Evolutionary conservation across 2,329 filamentous ascomycete genomes (phyloP).

Genomic region (Xylaria sp.): DNA sequence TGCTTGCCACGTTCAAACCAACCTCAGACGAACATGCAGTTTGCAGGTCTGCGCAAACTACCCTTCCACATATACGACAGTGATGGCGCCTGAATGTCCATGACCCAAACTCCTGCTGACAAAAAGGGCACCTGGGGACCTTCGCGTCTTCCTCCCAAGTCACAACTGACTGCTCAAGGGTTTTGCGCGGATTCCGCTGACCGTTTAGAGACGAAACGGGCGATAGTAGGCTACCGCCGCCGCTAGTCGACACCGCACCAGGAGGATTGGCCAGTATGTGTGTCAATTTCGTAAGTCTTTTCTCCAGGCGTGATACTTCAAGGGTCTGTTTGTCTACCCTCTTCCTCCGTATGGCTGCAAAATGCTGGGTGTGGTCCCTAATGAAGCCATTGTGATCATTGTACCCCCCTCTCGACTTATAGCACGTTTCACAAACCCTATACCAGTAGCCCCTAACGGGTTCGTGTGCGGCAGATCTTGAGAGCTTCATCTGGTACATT

Average conservation of each 20-base stretch:
- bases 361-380: slow-evolving; percentile 77
- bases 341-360: slow-evolving; percentile 76
- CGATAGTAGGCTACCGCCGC: slow-evolving; percentile 65
- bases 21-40: slow-evolving; percentile 89
- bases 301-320: slow-evolving; percentile 90
- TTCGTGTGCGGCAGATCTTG: slow-evolving; percentile 87
- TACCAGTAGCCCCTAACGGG: slow-evolving; percentile 93
- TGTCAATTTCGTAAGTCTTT: slow-evolving; percentile 89
- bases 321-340: slow-evolving; percentile 86
- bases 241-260: slow-evolving; percentile 60
- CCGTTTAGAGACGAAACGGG: slow-evolving; percentile 70
- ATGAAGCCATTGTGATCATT: slow-evolving; percentile 83
- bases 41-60: slow-evolving; percentile 88
- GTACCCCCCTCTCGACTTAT: slow-evolving; percentile 94
- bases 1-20: slow-evolving; percentile 76
- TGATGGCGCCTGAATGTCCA: slow-evolving; percentile 96
- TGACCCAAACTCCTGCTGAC: slow-evolving; percentile 92
- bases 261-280: slow-evolving; percentile 81
- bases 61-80: slow-evolving; percentile 90
- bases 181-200: slow-evolving; percentile 79
- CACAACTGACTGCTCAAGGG: slow-evolving; percentile 90
- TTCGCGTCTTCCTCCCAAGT: slow-evolving; percentile 92
- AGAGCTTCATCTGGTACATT: slow-evolving; percentile 99
- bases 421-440: slow-evolving; percentile 97
- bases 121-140: slow-evolving; percentile 88